Evolutionary conservation across 1,284 basidiomycete genomes (phyloP), one percentile per base, ranked within the genome.

Genomic region (Sanguinoderma infundibulare): DNA sequence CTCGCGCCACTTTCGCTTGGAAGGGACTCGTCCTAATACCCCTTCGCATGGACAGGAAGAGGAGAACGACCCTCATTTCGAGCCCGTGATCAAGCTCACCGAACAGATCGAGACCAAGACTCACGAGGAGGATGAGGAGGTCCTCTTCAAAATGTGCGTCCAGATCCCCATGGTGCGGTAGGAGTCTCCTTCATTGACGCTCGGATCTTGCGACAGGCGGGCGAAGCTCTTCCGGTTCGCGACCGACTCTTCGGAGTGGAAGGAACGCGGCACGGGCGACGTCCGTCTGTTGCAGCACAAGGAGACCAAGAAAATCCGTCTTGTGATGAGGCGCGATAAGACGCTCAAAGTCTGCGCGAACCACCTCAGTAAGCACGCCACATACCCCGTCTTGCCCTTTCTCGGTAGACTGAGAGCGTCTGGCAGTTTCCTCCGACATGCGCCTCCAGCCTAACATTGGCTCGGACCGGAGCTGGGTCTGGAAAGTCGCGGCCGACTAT

Each of bases 291-390:
- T 98, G 67, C 82, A 90, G 73, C 93, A 98, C 83, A 96, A 92
- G 79, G 86, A 87, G 74, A 92, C 90, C 46, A 89, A 91, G 82
- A 98, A 98, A 81, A 86, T 98, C 71, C 88, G 98, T 64, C 87
- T 99, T 65, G 95, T 99, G 75, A 99, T 99, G 98, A 87, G 98
- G 80, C 93, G 98, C 78, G 98, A 99, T 86, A 98, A 98, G 90
- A 99, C 98, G 51, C 86, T 96, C 78, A 99, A 99, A 80, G 96
- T 99, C 77, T 99, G 98, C 81, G 98, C 98, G 64, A 99, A 99
- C 83, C 98, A 99, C 81, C 82, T 87, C 70, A 87, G 97, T 98
- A 73, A 80, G 95, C 88, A 56, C 53, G 34, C 55, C 17, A 20
- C 34, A 0, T 54, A 17, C 8, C 17, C 47, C 22, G 12, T 20